Evolutionary conservation across 2,329 filamentous ascomycete species (phyloP), one percentile per base, ranked within the genome.

Genomic region (Penicillium olsonii): DNA sequence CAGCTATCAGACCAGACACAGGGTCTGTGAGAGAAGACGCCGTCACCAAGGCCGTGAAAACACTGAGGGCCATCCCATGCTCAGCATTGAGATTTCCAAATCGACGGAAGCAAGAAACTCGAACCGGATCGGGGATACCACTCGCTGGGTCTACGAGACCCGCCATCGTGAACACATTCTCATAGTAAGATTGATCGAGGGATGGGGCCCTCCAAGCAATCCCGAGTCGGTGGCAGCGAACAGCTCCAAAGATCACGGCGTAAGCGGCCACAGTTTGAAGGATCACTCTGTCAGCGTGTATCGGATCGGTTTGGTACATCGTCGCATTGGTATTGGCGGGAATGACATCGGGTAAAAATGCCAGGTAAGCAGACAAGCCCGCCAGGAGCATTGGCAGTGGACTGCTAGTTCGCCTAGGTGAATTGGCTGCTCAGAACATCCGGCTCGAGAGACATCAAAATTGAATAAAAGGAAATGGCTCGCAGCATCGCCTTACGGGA

Each of bases 31-130:
- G 65, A 0, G 78, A 79, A 47, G 76, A 80, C 7, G 81, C 79
- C 17, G 82, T 79, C 48, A 83, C 78, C 14, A 84, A 67, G 26
- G 81, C 74, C 1, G 80, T 78, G 1, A 81, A 79, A 0, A 80
- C 82, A 2, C 78, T 79, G 59, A 79, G 77, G 55, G 82, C 82
- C 63, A 84, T 78, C 52, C 82, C 82, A 59, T 84, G 81, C 56
- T 84, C 81, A 2, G 79, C 77, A 54, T 82, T 79, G 19, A 84
- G 73, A 45, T 82, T 77, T 58, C 80, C 80, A 2, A 84, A 71
- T 5, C 74, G 72, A 45, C 82, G 78, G 14, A 83, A n/a, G 54
- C 73, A 75, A 41, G 76, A 77, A 7, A 83, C 65, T 17, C 59
- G 54, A 0, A 50, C 14, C 0, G 76, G 73, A 49, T 82, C 75